A percentile compares a stretch with the other conserved stretches of the same genome.
phyloP scores from a whole-genome alignment of 2,329 filamentous ascomycete species.

The Chrysosporium queenslandicum region DNA sequence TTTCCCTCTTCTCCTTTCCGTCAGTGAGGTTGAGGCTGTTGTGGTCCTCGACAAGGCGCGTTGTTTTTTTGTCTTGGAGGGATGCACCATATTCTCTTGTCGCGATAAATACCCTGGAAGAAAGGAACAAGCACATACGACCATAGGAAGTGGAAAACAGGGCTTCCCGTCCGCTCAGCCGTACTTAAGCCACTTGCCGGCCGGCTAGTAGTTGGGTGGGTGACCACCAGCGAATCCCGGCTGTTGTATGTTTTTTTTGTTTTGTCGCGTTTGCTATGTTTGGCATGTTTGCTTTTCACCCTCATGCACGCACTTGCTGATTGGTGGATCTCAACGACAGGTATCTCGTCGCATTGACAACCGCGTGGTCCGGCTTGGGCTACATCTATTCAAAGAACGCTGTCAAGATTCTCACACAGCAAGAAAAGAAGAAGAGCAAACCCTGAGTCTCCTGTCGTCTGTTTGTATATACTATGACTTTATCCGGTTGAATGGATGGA shows the following conservation, averaged over 20 bases:
- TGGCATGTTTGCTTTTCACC: neutral
- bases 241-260: constrained; percentile 35
- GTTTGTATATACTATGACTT: neutral
- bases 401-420: neutral
- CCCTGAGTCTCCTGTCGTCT: neutral
- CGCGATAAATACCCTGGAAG: constrained; percentile 17
- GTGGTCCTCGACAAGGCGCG: too few relatives aligned
- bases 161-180: constrained; percentile 42
- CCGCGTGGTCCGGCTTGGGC: constrained; percentile 84
- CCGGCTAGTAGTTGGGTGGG: constrained; percentile 41
- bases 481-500: neutral
- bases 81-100: neutral
- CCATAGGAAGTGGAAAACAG: constrained; percentile 41
- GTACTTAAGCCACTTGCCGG: constrained; percentile 42
- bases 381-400: constrained; percentile 63
- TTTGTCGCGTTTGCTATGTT: constrained; percentile 8
- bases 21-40: neutral
- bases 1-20: neutral
- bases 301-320: neutral
- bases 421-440: neutral
- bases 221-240: constrained; percentile 41
- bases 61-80: too few relatives aligned
- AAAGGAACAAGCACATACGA: constrained; percentile 28
- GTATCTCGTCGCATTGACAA: constrained; percentile 78
- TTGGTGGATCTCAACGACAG: constrained; percentile 38